These are phyloP conservation scores for Cytospora piceicola DNA, from an alignment of 2,329 filamentous ascomycete genomes.

Conservation along the genomic window DNA sequence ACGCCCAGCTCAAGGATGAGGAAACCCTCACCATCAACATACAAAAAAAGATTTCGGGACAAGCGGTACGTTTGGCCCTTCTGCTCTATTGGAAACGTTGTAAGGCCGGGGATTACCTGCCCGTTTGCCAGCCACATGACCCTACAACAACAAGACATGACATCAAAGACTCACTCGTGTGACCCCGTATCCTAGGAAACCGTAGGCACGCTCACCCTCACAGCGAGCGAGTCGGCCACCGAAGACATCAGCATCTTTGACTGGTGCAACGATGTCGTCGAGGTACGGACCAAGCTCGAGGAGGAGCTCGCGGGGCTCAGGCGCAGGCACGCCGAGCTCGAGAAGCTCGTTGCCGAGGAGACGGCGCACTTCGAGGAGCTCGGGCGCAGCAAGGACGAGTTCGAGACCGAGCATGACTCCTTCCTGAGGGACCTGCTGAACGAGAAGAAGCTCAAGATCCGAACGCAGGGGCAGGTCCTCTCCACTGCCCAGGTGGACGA, in stretches of 20 bases:
- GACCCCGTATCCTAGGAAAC: slow-evolving; percentile 58
- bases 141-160: not conserved
- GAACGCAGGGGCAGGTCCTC: slow-evolving; percentile 70
- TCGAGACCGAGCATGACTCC: slow-evolving; percentile 68
- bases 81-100: slow-evolving; percentile 17
- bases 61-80: slow-evolving; percentile 59
- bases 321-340: slow-evolving; percentile 51
- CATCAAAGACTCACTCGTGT: slow-evolving; percentile 12
- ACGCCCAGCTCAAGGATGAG: slow-evolving; percentile 60
- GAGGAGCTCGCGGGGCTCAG: slow-evolving; percentile 48
- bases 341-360: slow-evolving; percentile 61
- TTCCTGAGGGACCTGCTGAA: slow-evolving; percentile 75
- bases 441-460: slow-evolving; percentile 79
- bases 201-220: slow-evolving; percentile 66
- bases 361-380: slow-evolving; percentile 68
- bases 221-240: slow-evolving; percentile 51
- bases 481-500: slow-evolving; percentile 43
- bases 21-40: slow-evolving; percentile 64
- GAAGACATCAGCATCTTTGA: slow-evolving; percentile 68
- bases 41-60: slow-evolving; percentile 67
- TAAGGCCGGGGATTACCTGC: not conserved
- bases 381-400: slow-evolving; percentile 64
- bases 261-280: slow-evolving; percentile 67
- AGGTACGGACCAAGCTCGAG: slow-evolving; percentile 50
- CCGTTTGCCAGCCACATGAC: not conserved